Base-by-base conservation (phyloP, 2,329 filamentous ascomycete genomes). In the Rhynchosporium secalis region DNA sequence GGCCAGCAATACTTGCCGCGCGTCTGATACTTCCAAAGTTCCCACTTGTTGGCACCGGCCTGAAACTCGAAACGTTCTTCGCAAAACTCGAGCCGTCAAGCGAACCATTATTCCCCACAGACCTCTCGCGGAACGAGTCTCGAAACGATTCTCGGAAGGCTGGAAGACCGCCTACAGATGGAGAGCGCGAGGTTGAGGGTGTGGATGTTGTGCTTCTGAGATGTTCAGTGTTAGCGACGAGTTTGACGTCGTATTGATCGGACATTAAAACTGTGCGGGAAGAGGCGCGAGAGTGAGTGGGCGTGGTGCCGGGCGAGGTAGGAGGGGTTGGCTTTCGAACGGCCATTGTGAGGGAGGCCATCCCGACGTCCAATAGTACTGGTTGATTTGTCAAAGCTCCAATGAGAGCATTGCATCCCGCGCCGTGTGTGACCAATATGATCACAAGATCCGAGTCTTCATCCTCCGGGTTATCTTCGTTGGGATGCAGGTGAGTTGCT, bases 351-450 rank as follows among this genome's bases (percentile, higher is more conserved):
- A 99, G 81, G 3, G 93, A 96, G 0, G 94, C 91, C 77, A 96
- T 90, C 33, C 88, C 89, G 15, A 98, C 89, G 72, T 98, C 93
- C 71, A 96, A 86, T 13, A 99, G 81, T 0, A 96, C 92, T 0
- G 95, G 94, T 71, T 96, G 90, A 64, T 94, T 90, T 0, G 93
- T 96, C 67, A 99, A 84, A 31, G 92, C 92, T 12, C 94, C 92
- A 65, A 99, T 93, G 49, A 99, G 78, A 2, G 95, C 95, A 77
- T 99, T 99, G 77, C 94, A 96, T 45, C 95, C 95, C 13, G 95
- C 95, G 29, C 94, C 94, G 73, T 99, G 95, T 0, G 95, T 96
- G 28, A 99, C 90, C 7, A 99, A 78, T 46, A 99, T 82, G 15
- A 99, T 79, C 1, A 98, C 87, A 1, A 92, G 84, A 69, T 96